Percentiles rank a stretch among this genome's conserved stretches.
phyloP scores from a whole-genome alignment of 164 flowering plant genomes.

The Chloranthus sessilifolius region DNA sequence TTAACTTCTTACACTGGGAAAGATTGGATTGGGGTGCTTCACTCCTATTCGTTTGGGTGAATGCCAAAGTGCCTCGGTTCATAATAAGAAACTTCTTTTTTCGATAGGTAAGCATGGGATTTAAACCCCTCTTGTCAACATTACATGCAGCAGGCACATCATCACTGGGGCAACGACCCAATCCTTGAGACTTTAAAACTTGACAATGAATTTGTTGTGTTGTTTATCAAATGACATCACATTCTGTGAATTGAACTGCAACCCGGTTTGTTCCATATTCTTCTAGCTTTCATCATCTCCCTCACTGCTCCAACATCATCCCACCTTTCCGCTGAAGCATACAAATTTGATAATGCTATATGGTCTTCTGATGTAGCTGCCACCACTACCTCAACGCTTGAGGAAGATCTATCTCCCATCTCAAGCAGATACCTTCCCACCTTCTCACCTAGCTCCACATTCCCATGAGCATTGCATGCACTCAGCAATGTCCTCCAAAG shows the following conservation, averaged over 20 bases:
- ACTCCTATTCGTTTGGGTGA: no score
- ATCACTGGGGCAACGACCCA: no score
- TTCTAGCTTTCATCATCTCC: slow-evolving; percentile 33
- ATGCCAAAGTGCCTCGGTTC: no score
- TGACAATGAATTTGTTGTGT: no score
- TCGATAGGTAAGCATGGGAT: no score
- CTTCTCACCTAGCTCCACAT: slow-evolving; percentile 42
- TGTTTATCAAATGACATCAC: no score
- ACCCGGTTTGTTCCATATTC: slow-evolving; percentile 36
- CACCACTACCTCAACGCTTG: background rate
- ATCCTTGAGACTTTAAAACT: no score
- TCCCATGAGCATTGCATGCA: slow-evolving; percentile 43
- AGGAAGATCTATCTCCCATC: slow-evolving; percentile 10
- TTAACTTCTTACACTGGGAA: no score
- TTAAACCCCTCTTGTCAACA: no score
- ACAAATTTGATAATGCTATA: slow-evolving; percentile 51
- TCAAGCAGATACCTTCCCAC: slow-evolving; percentile 42
- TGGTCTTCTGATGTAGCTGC: slow-evolving; percentile 29
- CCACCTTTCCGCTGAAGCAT: slow-evolving; percentile 51
- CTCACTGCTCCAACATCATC: slow-evolving; percentile 41
- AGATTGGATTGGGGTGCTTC: no score
- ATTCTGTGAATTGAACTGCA: slow-evolving; percentile 24
- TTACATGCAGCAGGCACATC: no score
- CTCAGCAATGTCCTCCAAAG: slow-evolving; percentile 47
- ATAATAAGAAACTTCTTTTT: no score